Base-by-base conservation (phyloP, 306 rosid genomes). In the Trifolium dubium region DNA sequence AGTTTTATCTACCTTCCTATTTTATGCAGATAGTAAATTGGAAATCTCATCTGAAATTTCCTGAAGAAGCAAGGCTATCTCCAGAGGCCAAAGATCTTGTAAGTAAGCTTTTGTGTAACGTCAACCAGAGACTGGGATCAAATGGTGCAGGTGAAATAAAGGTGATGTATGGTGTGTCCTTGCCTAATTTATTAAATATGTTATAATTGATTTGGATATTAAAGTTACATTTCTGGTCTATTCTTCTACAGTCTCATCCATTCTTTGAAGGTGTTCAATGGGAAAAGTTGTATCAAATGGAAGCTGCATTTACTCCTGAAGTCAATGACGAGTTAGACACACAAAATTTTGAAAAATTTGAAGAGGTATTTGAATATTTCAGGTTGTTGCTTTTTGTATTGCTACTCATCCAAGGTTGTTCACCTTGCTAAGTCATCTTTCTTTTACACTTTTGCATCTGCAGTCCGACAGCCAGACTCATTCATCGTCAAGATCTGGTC, bases 321-420 rank as follows among this genome's bases (percentile, higher is more conserved):
- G 99, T 94, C 74, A 92, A 92, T 31, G 93, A 92, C 78, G 98
- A 94, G 67, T 86, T 94, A 79, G 99, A 94, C 74, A 92, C 99
- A 59, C 99, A 92, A 85, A 94, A 94, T 84, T 94, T 94, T 79
- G 99, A 94, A 67, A 90, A 92, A 88, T 94, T 94, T 64, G 99
- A 94, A 31, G 99, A 94, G 95, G 99, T 94, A 89, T 67, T 39
- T 72, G 37, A 59, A 10, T 31, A 55, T 78, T 71, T 67, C 40
- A 72, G 23, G 37, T 71, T 72, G 59, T 81, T 79, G 37, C 37
- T 19, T 47, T 76, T 66, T 28, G n/a, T 71, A 4, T 64, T 64
- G 71, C 63, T 64, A 58, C 37, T 58, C 51, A 34, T 68, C 19
- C 65, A 65, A 12, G 39, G 68, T 34, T 64, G 40, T 64, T 74